phyloP scores from a whole-genome alignment of 2,329 filamentous ascomycete species.

The Alternaria rosae region DNA sequence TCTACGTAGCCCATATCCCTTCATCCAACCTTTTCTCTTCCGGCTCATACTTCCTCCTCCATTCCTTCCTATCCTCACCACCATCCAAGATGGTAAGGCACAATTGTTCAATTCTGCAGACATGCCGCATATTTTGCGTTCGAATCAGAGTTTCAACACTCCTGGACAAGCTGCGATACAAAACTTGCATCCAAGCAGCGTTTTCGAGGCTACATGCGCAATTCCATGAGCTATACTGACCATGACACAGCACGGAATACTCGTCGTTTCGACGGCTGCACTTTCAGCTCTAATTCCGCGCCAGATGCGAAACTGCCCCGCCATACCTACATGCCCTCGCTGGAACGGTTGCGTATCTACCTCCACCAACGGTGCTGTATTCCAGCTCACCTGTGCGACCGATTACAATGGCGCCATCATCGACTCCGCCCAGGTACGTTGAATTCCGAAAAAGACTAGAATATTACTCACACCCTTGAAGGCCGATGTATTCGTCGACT shows the following conservation, averaged over 20 bases:
- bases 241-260: constrained; percentile 1
- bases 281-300: neutral
- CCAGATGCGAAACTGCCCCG: constrained; percentile 7
- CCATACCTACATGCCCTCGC: constrained; percentile 12
- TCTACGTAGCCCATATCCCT: neutral
- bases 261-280: neutral
- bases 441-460: neutral
- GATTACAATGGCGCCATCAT: constrained; percentile 18
- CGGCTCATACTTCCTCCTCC: neutral
- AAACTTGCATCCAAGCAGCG: neutral
- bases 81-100: constrained; percentile 5
- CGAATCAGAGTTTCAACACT: neutral
- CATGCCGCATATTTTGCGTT: neutral
- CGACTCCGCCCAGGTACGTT: constrained; percentile 4
- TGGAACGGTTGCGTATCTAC: constrained; percentile 17
- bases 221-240: neutral
- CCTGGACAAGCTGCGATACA: neutral
- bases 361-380: constrained; percentile 14
- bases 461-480: neutral
- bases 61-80: neutral
- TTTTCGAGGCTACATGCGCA: neutral
- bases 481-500: constrained; percentile 15
- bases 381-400: constrained; percentile 15
- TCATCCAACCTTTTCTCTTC: neutral
- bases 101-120: neutral